Evolutionary conservation across 2,329 filamentous ascomycete species (phyloP), one percentile per base, ranked within the genome.

Genomic region (Xylaria polymorpha): DNA sequence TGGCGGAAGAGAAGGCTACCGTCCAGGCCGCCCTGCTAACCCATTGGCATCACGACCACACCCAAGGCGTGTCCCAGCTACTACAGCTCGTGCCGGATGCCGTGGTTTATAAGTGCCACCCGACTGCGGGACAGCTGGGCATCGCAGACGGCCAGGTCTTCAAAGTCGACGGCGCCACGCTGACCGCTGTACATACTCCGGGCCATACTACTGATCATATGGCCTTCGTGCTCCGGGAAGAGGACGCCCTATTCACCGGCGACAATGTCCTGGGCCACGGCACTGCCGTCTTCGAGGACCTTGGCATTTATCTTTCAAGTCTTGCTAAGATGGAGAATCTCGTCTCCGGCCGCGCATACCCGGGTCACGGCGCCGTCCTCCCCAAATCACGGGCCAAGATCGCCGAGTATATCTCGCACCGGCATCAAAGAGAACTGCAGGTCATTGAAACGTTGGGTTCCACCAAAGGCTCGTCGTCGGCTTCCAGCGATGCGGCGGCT

Each of bases 11-110:
- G 78, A 86, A 90, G 29, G 91, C 91, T 22, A 87, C 84, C 0
- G 83, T 98, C 29, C 84, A 88, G n/a, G 83, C 85, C 20, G 90
- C 90, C 0, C 84, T 99, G 25, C 84, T 99, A 58, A 97, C 94
- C 0, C 96, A 99, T 80, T 97, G 94, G 94, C 96, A 99, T 78
- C 87, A 83, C 50, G 96, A 99, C 77, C 96, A 99, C 77, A 86
- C 90, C 7, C 88, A 90, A 29, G 96, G 96, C 8, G 87, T 98
- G 29, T 78, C 82, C 2, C 90, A 97, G 74, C 83, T 98, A 0
- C 82, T 90, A 20, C 80, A 82, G 15, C 77, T 91, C 29, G 92
- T 85, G n/a, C 91, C 92, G 0, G 77, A 85, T 20, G 89, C 87
- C 7, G 83, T 83, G 25, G 80, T 96, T 46, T 88, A 90, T 81